Conservation (phyloP, 2,329 filamentous ascomycete species). For the Zopfia rhizophila region DNA sequence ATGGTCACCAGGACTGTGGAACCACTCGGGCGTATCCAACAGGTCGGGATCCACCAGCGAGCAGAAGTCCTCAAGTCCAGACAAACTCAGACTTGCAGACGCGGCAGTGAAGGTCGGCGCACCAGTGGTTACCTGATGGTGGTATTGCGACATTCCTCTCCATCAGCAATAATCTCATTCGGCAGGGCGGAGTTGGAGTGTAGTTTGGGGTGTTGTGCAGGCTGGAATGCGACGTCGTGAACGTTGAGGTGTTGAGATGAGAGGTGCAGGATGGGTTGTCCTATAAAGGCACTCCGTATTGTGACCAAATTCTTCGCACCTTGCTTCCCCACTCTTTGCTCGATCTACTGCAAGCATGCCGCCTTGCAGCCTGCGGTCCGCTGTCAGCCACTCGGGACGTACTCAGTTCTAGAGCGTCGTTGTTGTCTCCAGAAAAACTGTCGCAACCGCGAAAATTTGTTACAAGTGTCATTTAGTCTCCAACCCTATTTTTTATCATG, state of each 20-base stretch:
- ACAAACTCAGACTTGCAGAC: conserved; percentile 52
- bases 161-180: conserved; percentile 41
- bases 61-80: conserved; percentile 50
- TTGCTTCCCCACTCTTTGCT: conserved; percentile 5
- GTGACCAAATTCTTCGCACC: conserved; percentile 10
- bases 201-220: conserved; percentile 21
- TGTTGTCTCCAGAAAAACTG: too few relatives aligned
- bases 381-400: conserved; percentile 1
- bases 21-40: conserved; percentile 37
- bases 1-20: conserved; percentile 19
- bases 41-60: conserved; percentile 35
- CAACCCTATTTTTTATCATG: too few relatives aligned
- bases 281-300: conserved; percentile 8
- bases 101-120: conserved; percentile 49
- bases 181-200: conserved; percentile 11
- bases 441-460: too few relatives aligned
- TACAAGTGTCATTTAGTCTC: too few relatives aligned
- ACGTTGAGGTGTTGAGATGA: neutral
- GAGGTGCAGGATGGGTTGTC: conserved; percentile 3
- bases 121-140: conserved; percentile 45
- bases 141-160: conserved; percentile 50
- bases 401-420: too few relatives aligned
- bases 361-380: conserved; percentile 2
- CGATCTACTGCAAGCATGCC: conserved; percentile 3
- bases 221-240: conserved; percentile 28